Percentiles rank a stretch among this genome's conserved stretches.
Conservation (phyloP, 176 grass and related monocot species). For the Secale cereale region DNA sequence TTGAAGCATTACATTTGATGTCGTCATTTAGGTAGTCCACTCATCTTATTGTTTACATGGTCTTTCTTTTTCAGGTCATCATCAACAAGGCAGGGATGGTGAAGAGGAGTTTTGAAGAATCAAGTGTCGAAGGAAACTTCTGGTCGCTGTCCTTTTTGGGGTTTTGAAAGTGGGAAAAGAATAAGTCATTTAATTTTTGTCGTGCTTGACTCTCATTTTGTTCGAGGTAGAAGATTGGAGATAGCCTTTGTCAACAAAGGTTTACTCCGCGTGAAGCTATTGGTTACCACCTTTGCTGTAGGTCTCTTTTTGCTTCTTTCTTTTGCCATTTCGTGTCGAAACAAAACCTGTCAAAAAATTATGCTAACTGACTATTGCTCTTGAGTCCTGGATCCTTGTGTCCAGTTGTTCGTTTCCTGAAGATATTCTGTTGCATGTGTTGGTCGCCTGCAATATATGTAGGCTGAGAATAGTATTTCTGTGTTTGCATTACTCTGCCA, state of each 20-base stretch:
- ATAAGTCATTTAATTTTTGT: constrained; percentile 58
- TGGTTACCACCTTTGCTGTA: constrained; percentile 48
- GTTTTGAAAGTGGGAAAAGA: constrained; percentile 44
- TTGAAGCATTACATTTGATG: not conserved
- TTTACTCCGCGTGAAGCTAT: constrained; percentile 38
- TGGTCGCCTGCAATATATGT: not conserved
- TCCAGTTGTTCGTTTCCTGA: constrained; percentile 16
- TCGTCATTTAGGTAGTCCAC: not conserved
- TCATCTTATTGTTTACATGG: not conserved
- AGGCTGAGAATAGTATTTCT: not conserved
- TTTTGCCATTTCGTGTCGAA: constrained; percentile 48
- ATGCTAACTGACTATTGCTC: constrained; percentile 40
- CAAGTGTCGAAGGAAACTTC: constrained; percentile 22
- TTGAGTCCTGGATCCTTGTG: constrained; percentile 19
- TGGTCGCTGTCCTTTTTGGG: constrained; percentile 14
- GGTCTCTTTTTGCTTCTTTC: constrained; percentile 37
- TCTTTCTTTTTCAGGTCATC: constrained; percentile 50
- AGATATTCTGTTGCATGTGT: constrained; percentile 16
- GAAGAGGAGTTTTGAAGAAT: constrained; percentile 22
- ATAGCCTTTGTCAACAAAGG: constrained; percentile 30
- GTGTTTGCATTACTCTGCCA: not conserved
- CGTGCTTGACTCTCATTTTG: constrained; percentile 31
- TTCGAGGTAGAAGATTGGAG: constrained; percentile 45
- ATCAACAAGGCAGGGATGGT: constrained; percentile 58
- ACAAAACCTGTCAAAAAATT: constrained; percentile 18